These are phyloP conservation scores for Favolaschia claudopus DNA, from an alignment of 768 basidiomycete species.

Conservation along the genomic window DNA sequence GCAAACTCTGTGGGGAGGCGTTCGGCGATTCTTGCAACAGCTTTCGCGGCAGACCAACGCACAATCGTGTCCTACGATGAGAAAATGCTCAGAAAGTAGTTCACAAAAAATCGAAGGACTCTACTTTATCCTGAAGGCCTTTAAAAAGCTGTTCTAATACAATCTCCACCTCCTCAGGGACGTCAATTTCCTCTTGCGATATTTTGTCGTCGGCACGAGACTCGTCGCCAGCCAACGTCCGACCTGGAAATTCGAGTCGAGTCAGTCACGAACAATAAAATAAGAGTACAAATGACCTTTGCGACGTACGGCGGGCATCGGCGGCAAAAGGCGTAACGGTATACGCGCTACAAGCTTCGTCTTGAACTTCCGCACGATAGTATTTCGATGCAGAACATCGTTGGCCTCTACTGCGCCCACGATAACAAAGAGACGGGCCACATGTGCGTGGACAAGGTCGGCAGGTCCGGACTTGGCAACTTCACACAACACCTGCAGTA, in stretches of 20 bases:
- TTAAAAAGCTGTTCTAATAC: constrained; percentile 77
- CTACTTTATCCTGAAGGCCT: constrained; percentile 84
- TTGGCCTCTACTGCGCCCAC: constrained; percentile 50
- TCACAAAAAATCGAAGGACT: constrained; percentile 48
- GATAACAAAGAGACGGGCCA: constrained; percentile 54
- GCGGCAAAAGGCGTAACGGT: constrained; percentile 68
- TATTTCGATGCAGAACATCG: constrained; percentile 57
- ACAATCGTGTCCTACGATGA: constrained; percentile 85
- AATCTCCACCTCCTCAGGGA: constrained; percentile 81
- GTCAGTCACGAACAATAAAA: constrained; percentile 2
- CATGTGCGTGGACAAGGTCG: constrained; percentile 55
- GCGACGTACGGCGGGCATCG: constrained; percentile 42
- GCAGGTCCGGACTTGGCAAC: constrained; percentile 69
- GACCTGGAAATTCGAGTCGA: constrained; percentile 35
- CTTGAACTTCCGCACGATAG: constrained; percentile 71
- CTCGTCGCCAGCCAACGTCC: constrained; percentile 37
- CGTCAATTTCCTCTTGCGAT: constrained; percentile 58
- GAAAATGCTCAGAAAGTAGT: constrained; percentile 4
- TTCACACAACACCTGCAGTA: constrained; percentile 74
- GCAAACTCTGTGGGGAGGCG: constrained; percentile 79
- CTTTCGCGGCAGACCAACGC: constrained; percentile 94
- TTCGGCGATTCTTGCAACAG: constrained; percentile 83
- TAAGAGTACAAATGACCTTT: constrained; percentile 45
- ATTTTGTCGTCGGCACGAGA: constrained; percentile 20
- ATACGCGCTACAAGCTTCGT: constrained; percentile 74